These are phyloP conservation scores for Paspalum vaginatum DNA, from an alignment of 176 grass and related monocot species.

Conservation along the genomic window DNA sequence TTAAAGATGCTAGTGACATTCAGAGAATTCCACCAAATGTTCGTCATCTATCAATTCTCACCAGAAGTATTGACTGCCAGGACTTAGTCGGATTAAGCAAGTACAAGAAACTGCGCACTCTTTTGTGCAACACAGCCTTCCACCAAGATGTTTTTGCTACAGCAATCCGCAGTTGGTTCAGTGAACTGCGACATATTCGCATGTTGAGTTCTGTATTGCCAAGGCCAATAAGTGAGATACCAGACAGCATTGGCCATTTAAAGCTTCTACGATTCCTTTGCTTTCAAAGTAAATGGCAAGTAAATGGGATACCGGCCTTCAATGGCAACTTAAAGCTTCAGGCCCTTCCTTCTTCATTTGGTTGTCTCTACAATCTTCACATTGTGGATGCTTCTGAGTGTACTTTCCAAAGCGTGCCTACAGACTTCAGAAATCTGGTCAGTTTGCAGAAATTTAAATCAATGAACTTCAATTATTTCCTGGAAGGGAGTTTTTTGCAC, in stretches of 20 bases:
- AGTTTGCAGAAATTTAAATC: neutral
- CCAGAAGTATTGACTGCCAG: rapidly evolving
- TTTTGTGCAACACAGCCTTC: neutral
- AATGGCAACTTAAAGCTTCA: neutral
- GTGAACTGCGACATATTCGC: neutral
- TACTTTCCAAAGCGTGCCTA: neutral
- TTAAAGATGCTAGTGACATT: neutral
- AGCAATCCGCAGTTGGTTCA: neutral
- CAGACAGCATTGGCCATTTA: neutral
- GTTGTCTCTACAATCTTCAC: slow-evolving; percentile 23
- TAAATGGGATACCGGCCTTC: no score
- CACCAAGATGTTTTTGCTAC: neutral
- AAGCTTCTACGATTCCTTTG: slow-evolving; percentile 26
- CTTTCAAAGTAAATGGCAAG: neutral
- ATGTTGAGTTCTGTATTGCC: neutral
- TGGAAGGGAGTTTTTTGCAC: neutral
- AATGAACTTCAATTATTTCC: neutral
- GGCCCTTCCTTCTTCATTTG: neutral
- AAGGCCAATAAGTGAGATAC: neutral
- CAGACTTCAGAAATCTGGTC: neutral
- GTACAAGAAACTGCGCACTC: neutral
- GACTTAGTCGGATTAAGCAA: neutral
- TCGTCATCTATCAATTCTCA: slow-evolving; percentile 11
- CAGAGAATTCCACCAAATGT: neutral
- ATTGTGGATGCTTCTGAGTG: neutral